Evolutionary conservation across 2,329 filamentous ascomycete genomes (phyloP), one percentile per base, ranked within the genome.

Genomic region (Colletotrichum lini): DNA sequence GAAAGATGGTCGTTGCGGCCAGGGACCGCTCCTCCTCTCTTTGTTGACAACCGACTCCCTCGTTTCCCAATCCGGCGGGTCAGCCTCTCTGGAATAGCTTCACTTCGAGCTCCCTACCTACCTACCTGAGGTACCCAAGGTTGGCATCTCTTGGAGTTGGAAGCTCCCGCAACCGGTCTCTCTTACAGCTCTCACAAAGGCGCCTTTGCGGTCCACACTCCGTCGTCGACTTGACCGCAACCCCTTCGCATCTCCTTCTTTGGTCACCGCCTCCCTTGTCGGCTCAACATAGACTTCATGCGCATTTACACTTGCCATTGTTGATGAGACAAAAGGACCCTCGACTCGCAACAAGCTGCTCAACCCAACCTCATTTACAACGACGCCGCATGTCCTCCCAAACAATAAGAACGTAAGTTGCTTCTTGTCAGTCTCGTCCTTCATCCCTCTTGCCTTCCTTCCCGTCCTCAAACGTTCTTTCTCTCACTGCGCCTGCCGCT

Each of bases 21-120:
- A 72, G 70, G 60, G 50, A 72, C 70, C 56, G 52, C 67, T 70
- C 65, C 21, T 67, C 54, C 67, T 52, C 40, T 61, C 70, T 72
- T 72, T 72, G 70, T 70, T 72, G 67, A 70, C 67, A 65, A 52
- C 67, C 50, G 50, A 40, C 58, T 69, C 65, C 69, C 65, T 72
- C 59, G 53, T 59, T 64, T 72, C 70, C 70, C 70, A 45, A 65
- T 71, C 70, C 67, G 70, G 67, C 70, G 67, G 60, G 70, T 52
- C 70, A 38, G 66, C 53, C 53, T 13, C 58, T 69, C 63, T 69
- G 69, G 65, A 62, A 72, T 72, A 72, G 67, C 70, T 61, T 72
- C 70, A 71, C 49, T 72, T 56, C 50, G 35, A 49, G 23, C 64
- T 54, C 50, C 35, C 9, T 38, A 10, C 9, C 35, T 38, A 38